Base-by-base conservation (phyloP, 1,139 yeast genomes). In the Pichia sp. region DNA sequence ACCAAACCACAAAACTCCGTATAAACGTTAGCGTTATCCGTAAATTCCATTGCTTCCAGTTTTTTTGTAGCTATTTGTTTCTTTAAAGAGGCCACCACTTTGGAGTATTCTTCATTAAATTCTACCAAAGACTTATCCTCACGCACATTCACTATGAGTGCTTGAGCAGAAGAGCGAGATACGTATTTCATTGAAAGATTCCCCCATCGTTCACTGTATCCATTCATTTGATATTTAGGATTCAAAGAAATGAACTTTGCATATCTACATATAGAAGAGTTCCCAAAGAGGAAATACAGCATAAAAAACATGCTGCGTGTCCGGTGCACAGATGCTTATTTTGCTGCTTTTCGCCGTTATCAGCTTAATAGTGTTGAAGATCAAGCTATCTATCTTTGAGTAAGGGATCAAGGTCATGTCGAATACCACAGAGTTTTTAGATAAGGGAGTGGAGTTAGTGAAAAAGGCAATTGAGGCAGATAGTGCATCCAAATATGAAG, bases 391-490 rank as follows among this genome's bases (percentile, higher is more conserved):
- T 10, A 16, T 18, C 19, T 5, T 10, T 19, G 16, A 18, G 41
- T 19, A 36, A 5, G 3, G 22, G 10, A 19, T 1, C 19, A 36
- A 5, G 4, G 22, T 2, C 25, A 64, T 64, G 68, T 60, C 67
- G n/a, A 60, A 60, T 39, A 97, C 93, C 64, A 58, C 65, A 22
- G 98, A 93, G 67, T 91, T 93, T 67, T 76, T 93, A 47, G 83
- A 87, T 58, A 95, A 93, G 69, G 99, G 98, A 25, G 90, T 93
- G 36, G 97, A 90, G 59, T 77, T 91, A 48, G 95, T 93, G 18
- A 96, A 90, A 65, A 86, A 86, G 69, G 99, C 99, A 29, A 90
- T 95, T 53, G 96, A 91, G 66, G 91, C 96, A 9, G 99, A 95
- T 67, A 84, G 89, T 28, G 93, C 91, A 33, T 87, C 95, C 47